Evolutionary conservation across 2,329 filamentous ascomycete genomes (phyloP), one percentile per base, ranked within the genome.

Genomic region (Exophiala aquamarina): DNA sequence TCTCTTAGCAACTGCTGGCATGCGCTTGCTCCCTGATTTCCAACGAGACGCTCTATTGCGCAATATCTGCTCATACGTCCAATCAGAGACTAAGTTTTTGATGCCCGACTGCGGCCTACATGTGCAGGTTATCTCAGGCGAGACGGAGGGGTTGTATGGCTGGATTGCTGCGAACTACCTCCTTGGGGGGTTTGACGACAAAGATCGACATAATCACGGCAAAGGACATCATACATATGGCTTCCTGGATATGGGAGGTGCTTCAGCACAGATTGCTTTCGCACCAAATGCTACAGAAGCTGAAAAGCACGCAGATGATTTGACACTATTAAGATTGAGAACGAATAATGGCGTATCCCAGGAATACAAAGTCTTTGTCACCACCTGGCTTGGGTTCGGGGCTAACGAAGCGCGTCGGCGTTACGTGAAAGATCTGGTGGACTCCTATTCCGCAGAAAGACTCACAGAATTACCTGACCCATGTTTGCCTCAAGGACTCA

Each of bases 161-260:
- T 98, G 93, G 93, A 87, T 98, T 59, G 92, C 94, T 6, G 88
- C 92, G 43, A 98, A 98, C 64, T 98, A 98, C 63, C 71, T 98
- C 21, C 76, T 98, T 1, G 92, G 90, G 20, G 89, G 90, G 3
- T 97, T 98, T 60, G 87, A 97, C 65, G 74, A 79, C 14, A 84
- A 89, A 0, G 72, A 84, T 41, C 47, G 55, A 13, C 88, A 95
- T 60, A 73, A 81, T 43, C 89, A 95, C 65, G 90, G 89, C 42
- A 90, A 95, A 56, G 82, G 80, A 19, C 93, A 97, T 65, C 87
- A 91, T 62, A 98, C 93, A 0, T 98, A 97, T 66, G 93, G 93
- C 1, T 98, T 98, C 62, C 73, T 98, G 51, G 93, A 98, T 65
- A 98, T 98, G 94, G 93, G 93, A 40, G 93, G 93, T 41, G 93